Conservation (phyloP, 2,329 filamentous ascomycete genomes). For the Colletotrichum tofieldiae region DNA sequence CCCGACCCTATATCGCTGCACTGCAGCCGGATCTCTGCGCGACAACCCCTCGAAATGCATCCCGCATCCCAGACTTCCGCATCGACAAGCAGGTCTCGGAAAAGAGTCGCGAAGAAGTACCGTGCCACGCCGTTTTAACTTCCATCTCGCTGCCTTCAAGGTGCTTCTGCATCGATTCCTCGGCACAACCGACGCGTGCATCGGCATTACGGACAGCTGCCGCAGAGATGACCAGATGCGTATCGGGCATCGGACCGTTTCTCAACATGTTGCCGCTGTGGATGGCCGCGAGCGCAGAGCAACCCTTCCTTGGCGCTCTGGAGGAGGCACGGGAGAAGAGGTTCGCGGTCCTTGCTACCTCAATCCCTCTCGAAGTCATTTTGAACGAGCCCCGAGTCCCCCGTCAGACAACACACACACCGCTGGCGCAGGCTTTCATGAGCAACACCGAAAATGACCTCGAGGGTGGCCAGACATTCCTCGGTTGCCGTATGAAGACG, state of each 20-base stretch:
- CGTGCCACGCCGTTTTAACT: conserved; percentile 56
- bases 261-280: conserved; percentile 62
- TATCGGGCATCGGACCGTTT: conserved; percentile 50
- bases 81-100: conserved; percentile 24
- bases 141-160: conserved; percentile 61
- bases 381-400: conserved; percentile 58
- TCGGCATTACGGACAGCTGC: conserved; percentile 61
- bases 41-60: conserved; percentile 5
- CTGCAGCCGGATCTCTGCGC: conserved; percentile 17
- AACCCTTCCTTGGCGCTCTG: conserved; percentile 46
- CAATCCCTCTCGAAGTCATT: conserved; percentile 64
- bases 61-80: conserved; percentile 19
- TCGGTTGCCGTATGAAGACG: conserved; percentile 1
- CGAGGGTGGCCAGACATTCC: conserved; percentile 41
- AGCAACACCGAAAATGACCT: conserved; percentile 58
- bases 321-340: conserved; percentile 46
- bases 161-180: conserved; percentile 46
- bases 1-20: conserved; percentile 44
- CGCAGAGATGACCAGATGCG: conserved; percentile 30
- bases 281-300: conserved; percentile 47
- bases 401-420: conserved; percentile 56
- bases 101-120: conserved; percentile 35
- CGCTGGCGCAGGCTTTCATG: conserved; percentile 64
- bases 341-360: conserved; percentile 55
- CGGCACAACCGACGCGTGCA: conserved; percentile 56